phyloP scores from a whole-genome alignment of 2,329 filamentous ascomycete genomes.

The Tolypocladium sp. region DNA sequence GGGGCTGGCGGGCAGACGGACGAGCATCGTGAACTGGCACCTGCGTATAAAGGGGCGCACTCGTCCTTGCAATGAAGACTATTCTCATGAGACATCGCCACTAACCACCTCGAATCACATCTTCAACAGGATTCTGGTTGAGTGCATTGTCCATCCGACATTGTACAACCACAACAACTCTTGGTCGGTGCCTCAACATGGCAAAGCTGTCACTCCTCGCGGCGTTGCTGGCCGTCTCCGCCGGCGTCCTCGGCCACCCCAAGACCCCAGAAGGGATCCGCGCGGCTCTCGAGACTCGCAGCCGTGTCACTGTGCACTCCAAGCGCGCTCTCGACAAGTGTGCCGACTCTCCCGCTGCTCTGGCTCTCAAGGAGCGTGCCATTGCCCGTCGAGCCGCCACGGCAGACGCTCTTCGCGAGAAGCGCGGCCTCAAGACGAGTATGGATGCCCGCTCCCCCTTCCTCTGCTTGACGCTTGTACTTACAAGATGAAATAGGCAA shows the following conservation, averaged over 20 bases:
- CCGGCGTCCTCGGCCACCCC: slow-evolving; percentile 10
- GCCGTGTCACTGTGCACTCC: slow-evolving; percentile 4
- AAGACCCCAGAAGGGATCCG: slow-evolving; percentile 3
- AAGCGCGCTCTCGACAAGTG: slow-evolving; percentile 4
- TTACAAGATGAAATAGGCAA: not conserved
- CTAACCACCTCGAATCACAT: not conserved
- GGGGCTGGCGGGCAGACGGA: not conserved
- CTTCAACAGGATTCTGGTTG: not conserved
- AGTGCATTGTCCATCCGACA: not conserved
- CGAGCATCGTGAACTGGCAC: not conserved
- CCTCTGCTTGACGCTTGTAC: not conserved
- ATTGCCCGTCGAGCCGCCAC: slow-evolving; percentile 5
- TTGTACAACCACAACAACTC: not conserved
- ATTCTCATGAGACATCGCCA: not conserved
- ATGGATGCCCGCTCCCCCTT: not conserved
- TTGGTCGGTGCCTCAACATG: not conserved
- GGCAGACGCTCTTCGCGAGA: slow-evolving; percentile 4
- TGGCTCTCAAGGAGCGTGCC: slow-evolving; percentile 4
- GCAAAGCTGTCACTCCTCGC: slow-evolving; percentile 12
- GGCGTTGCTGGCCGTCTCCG: slow-evolving; percentile 15
- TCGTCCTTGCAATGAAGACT: not conserved
- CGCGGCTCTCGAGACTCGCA: not conserved
- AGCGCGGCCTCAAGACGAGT: slow-evolving; percentile 5
- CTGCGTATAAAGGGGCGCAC: not conserved
- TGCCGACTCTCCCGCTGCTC: not conserved